Conservation (phyloP, 2,329 filamentous ascomycete species). For the Pseudocercospora crystallina region DNA sequence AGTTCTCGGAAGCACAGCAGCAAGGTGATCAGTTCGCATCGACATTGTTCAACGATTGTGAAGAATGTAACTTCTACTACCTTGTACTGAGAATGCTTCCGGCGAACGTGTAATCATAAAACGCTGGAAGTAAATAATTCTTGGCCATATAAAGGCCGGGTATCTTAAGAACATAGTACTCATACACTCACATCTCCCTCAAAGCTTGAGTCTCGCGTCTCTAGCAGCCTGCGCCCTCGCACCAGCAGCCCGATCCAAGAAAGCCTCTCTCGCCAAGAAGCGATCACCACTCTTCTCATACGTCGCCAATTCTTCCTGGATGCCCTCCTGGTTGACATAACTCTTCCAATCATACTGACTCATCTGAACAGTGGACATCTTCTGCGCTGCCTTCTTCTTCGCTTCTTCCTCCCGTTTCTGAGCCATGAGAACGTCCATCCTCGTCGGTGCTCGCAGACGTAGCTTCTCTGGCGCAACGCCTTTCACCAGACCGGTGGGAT, state of each 20-base stretch:
- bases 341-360: slow-evolving; percentile 65
- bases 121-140: background rate
- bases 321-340: slow-evolving; percentile 61
- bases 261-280: slow-evolving; percentile 62
- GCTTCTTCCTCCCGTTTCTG: slow-evolving; percentile 32
- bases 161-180: slow-evolving; percentile 9
- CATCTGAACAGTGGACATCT: slow-evolving; percentile 67
- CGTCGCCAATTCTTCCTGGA: slow-evolving; percentile 60
- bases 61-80: too few relatives aligned
- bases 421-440: slow-evolving; percentile 34
- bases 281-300: slow-evolving; percentile 63
- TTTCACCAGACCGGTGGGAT: slow-evolving; percentile 49
- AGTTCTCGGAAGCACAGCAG: too few relatives aligned
- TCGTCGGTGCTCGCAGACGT: slow-evolving; percentile 36
- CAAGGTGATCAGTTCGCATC: too few relatives aligned
- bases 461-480: slow-evolving; percentile 46
- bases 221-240: slow-evolving; percentile 57
- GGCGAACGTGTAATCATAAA: too few relatives aligned
- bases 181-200: slow-evolving; percentile 10
- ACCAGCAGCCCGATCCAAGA: slow-evolving; percentile 59
- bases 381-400: slow-evolving; percentile 47
- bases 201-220: slow-evolving; percentile 48
- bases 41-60: too few relatives aligned
- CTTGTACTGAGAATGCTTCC: too few relatives aligned
- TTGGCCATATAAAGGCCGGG: slow-evolving; percentile 6